Conservation (phyloP, 2,329 filamentous ascomycete genomes). For the Tolypocladium ophioglossoides region DNA sequence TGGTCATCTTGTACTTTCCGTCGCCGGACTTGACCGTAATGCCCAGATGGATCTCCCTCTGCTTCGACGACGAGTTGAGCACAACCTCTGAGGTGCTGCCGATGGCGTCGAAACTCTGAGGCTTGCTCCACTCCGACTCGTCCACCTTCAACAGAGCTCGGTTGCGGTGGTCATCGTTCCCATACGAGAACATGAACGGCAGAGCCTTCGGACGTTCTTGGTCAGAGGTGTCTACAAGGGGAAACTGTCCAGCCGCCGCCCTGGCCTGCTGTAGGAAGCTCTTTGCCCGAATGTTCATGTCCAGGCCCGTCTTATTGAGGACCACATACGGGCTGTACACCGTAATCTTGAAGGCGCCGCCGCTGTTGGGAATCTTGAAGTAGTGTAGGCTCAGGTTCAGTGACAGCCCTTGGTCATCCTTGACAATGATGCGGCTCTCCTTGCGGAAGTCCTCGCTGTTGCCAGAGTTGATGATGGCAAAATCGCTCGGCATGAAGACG, state of each 20-base stretch:
- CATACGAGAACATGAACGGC: constrained; percentile 95
- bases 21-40: constrained; percentile 83
- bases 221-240: constrained; percentile 37
- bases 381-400: constrained; percentile 84
- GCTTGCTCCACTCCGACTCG: constrained; percentile 91
- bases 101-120: constrained; percentile 95
- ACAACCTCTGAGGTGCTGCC: constrained; percentile 86
- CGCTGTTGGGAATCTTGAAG: constrained; percentile 78
- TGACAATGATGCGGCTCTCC: constrained; percentile 69
- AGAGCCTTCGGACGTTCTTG: constrained; percentile 58
- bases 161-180: constrained; percentile 81
- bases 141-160: constrained; percentile 79
- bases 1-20: constrained; percentile 96
- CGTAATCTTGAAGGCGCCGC: constrained; percentile 91
- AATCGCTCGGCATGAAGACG: constrained; percentile 88
- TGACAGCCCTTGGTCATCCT: constrained; percentile 71
- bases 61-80: constrained; percentile 59
- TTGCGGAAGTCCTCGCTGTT: constrained; percentile 79
- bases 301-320: constrained; percentile 87
- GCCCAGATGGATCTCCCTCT: constrained; percentile 80
- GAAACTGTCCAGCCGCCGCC: constrained; percentile 71
- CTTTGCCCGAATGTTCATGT: constrained; percentile 81
- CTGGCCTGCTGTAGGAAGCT: constrained; percentile 75
- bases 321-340: constrained; percentile 93
- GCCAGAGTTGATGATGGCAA: constrained; percentile 91